Evolutionary conservation across 306 rosid genomes (phyloP).

Genomic region (Acacia melanoxylon): DNA sequence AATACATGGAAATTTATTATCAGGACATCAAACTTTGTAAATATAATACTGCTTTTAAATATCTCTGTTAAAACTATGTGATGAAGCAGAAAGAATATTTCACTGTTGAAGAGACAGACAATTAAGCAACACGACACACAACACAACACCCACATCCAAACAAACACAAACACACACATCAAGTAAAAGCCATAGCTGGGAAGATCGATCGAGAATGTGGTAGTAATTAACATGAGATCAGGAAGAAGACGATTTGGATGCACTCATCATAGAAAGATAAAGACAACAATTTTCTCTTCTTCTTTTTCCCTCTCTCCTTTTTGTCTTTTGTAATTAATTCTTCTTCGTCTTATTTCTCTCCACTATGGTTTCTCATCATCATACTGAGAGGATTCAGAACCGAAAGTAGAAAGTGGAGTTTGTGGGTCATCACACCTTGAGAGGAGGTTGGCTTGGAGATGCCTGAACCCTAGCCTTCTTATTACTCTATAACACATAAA

Average conservation of each 20-base stretch:
- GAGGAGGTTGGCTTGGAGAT: conserved; percentile 61
- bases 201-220: not conserved
- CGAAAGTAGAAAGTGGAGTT: not conserved
- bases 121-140: conserved; percentile 32
- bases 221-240: not conserved
- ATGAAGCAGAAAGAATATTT: conserved; percentile 35
- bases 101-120: conserved; percentile 30
- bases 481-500: conserved; percentile 24
- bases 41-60: not conserved
- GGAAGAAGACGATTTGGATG: not conserved
- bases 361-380: not conserved
- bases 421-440: conserved; percentile 50
- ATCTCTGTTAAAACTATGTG: conserved; percentile 2
- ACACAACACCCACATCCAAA: conserved; percentile 10
- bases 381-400: not conserved
- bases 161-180: not conserved
- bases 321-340: not conserved
- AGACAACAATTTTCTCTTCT: not conserved
- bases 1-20: not conserved
- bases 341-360: not conserved
- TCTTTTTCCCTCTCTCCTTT: not conserved
- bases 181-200: not conserved
- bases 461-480: conserved; percentile 69
- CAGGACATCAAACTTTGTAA: not conserved
- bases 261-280: not conserved